Evolutionary conservation across 164 flowering plant genomes (phyloP).

Genomic region (Chloranthus sessilifolius): DNA sequence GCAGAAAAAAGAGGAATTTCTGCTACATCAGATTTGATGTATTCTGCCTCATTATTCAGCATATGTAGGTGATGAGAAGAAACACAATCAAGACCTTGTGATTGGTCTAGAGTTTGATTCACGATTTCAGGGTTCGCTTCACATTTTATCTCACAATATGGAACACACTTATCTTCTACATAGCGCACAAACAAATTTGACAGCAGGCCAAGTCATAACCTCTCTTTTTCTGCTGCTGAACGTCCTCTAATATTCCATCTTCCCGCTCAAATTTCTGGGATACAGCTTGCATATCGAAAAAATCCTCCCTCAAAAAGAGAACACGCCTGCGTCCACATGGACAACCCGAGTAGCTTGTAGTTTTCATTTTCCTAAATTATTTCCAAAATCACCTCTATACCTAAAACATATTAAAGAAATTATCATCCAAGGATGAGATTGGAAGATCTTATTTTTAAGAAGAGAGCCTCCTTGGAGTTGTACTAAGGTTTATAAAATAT

Average conservation of each 20-base stretch:
- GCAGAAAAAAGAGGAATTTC: slow-evolving; percentile 29
- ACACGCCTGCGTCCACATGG: slow-evolving; percentile 49
- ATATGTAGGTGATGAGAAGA: slow-evolving; percentile 5
- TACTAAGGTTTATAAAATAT: too few species aligned
- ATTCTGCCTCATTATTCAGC: slow-evolving; percentile 2
- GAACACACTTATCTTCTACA: slow-evolving; percentile 48
- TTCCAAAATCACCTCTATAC: too few species aligned
- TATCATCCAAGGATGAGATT: too few species aligned
- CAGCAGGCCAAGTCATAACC: slow-evolving; percentile 32
- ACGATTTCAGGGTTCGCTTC: slow-evolving; percentile 19
- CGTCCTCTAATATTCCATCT: slow-evolving; percentile 34
- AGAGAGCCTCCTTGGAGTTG: too few species aligned
- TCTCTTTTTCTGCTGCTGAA: slow-evolving; percentile 21
- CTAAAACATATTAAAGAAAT: too few species aligned
- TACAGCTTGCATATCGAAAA: slow-evolving; percentile 67
- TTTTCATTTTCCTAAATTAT: too few species aligned
- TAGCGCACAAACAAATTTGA: slow-evolving; percentile 23
- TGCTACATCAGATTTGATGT: slow-evolving; percentile 15
- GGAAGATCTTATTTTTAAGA: too few species aligned
- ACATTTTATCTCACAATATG: slow-evolving; percentile 59
- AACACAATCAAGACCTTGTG: slow-evolving; percentile 14
- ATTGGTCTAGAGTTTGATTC: slow-evolving; percentile 6
- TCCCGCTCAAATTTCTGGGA: slow-evolving; percentile 82
- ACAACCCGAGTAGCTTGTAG: too few species aligned
- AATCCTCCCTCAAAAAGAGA: slow-evolving; percentile 61